phyloP scores from a whole-genome alignment of 2,329 filamentous ascomycete species.

The Aspergillus clavatus region DNA sequence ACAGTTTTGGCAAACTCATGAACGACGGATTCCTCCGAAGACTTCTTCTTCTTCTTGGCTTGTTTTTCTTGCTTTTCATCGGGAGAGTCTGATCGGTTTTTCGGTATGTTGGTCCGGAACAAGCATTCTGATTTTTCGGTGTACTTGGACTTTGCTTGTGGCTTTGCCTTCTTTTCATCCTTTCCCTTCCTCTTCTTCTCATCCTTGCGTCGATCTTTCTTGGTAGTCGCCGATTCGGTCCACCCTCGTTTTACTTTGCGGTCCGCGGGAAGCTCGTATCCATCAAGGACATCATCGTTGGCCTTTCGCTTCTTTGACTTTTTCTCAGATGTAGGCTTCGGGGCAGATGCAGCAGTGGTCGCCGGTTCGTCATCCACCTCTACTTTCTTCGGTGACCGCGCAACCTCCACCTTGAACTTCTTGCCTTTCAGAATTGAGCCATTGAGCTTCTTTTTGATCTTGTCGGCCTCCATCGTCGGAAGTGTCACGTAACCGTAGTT shows the following conservation, averaged over 20 bases:
- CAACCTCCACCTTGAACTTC: conserved; percentile 81
- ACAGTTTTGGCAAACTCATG: conserved; percentile 87
- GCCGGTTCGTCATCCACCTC: conserved; percentile 36
- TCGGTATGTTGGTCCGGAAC: conserved; percentile 75
- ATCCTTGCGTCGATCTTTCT: conserved; percentile 42
- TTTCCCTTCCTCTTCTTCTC: conserved; percentile 49
- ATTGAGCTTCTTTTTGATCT: conserved; percentile 84
- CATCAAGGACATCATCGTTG: conserved; percentile 54
- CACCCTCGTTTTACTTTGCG: conserved; percentile 85
- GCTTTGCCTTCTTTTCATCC: conserved; percentile 54
- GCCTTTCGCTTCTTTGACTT: conserved; percentile 48
- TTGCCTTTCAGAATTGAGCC: conserved; percentile 76
- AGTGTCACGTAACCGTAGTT: conserved; percentile 88
- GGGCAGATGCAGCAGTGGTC: conserved; percentile 24
- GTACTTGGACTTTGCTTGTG: conserved; percentile 67
- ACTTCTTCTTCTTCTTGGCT: conserved; percentile 58
- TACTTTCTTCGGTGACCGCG: conserved; percentile 59
- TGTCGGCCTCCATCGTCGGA: conserved; percentile 76
- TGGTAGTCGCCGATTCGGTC: conserved; percentile 61
- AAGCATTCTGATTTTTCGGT: conserved; percentile 75
- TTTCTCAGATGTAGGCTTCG: conserved; percentile 38
- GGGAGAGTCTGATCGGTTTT: conserved; percentile 43
- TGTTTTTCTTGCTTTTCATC: conserved; percentile 41
- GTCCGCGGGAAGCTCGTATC: conserved; percentile 65
- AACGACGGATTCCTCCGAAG: conserved; percentile 61